Evolutionary conservation across 2,329 filamentous ascomycete genomes (phyloP).

Genomic region (Capronia epimyces): DNA sequence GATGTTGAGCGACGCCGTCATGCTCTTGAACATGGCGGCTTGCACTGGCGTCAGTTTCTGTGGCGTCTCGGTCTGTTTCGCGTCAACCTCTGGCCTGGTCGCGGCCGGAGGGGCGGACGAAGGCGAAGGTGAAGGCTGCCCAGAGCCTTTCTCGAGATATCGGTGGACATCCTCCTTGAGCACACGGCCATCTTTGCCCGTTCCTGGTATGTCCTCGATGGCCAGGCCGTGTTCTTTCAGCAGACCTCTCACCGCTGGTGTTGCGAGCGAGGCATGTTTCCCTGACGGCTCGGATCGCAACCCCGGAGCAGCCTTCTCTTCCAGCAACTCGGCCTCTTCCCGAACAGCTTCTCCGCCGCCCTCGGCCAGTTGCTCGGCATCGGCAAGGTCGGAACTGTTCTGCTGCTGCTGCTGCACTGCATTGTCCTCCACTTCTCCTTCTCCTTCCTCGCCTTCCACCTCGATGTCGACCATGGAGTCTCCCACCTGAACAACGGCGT

Average conservation of each 20-base stretch:
- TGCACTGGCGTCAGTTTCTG: conserved; percentile 72
- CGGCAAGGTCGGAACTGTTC: conserved; percentile 35
- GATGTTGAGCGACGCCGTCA: conserved; percentile 86
- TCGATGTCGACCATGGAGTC: conserved; percentile 28
- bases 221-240: conserved; percentile 73
- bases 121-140: conserved; percentile 29
- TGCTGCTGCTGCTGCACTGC: conserved; percentile 52
- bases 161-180: conserved; percentile 84
- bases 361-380: conserved; percentile 18
- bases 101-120: conserved; percentile 34
- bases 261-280: conserved; percentile 71
- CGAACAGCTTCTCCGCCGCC: conserved; percentile 29
- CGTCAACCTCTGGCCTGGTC: conserved; percentile 37
- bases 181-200: conserved; percentile 84
- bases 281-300: conserved; percentile 19
- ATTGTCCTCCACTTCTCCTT: conserved; percentile 16
- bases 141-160: conserved; percentile 55
- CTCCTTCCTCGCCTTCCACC: conserved; percentile 26
- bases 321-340: conserved; percentile 38
- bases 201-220: conserved; percentile 73
- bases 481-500: conserved; percentile 93
- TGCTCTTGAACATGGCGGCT: conserved; percentile 92
- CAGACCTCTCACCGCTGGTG: conserved; percentile 84
- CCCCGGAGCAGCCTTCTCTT: conserved; percentile 9
- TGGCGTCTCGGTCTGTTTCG: conserved; percentile 60